Conservation (phyloP, 1,284 basidiomycete species). For the Abortiporus biennis region DNA sequence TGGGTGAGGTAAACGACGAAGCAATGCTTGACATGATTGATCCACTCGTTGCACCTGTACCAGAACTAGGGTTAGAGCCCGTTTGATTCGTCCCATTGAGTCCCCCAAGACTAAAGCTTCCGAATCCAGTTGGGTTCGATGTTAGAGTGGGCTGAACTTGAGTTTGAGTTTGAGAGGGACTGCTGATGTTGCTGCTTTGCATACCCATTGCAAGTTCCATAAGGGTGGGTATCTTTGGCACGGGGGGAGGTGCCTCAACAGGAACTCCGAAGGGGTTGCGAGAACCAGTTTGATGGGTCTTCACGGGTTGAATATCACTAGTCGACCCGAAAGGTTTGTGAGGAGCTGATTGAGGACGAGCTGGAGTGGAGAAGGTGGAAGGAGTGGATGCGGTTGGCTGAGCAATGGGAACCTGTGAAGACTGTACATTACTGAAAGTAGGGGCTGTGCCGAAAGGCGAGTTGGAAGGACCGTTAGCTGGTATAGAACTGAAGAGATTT, state of each 20-base stretch:
- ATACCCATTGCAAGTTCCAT: constrained; percentile 70
- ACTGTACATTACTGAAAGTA: constrained; percentile 15
- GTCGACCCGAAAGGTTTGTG: constrained; percentile 35
- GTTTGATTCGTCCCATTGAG: background rate
- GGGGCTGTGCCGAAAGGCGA: constrained; percentile 9
- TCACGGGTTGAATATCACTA: constrained; percentile 53
- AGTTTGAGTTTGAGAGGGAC: constrained; percentile 23
- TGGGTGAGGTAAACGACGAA: constrained; percentile 55
- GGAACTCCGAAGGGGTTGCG: constrained; percentile 92
- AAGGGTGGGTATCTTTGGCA: constrained; percentile 74
- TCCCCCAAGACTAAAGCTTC: background rate
- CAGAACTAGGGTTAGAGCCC: constrained; percentile 2
- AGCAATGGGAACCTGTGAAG: constrained; percentile 16
- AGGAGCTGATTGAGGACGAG: constrained; percentile 67
- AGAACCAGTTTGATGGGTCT: constrained; percentile 88
- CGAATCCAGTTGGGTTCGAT: constrained; percentile 9
- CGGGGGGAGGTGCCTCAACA: constrained; percentile 56
- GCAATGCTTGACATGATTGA: constrained; percentile 62
- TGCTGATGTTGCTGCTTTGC: constrained; percentile 19
- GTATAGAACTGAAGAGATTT: background rate
- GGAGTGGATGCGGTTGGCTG: constrained; percentile 10
- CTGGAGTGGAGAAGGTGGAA: constrained; percentile 25
- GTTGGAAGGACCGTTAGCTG: constrained; percentile 2
- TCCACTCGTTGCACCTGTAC: constrained; percentile 28
- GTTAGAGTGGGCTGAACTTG: constrained; percentile 3